A percentile compares a stretch with the other conserved stretches of the same genome.
phyloP scores from a whole-genome alignment of 108 stramenopile species.

The Phaeodactylum tricornutum region DNA sequence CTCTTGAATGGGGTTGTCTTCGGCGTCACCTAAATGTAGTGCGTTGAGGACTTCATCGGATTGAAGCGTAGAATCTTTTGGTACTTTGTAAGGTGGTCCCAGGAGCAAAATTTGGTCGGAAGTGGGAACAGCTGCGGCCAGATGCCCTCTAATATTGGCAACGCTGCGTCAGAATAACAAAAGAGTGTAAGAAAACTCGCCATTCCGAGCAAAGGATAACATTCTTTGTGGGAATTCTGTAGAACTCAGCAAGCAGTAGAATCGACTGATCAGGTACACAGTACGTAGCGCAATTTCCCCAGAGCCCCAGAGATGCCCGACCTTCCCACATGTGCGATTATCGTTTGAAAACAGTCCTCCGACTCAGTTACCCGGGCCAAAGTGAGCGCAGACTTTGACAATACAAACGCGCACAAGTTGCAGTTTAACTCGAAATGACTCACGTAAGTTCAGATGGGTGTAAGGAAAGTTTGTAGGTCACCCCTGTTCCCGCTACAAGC shows the following conservation, averaged over 20 bases:
- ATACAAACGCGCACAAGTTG: conserved; percentile 1
- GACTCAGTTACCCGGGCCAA: background rate
- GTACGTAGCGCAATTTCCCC: background rate
- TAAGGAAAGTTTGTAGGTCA: conserved; percentile 40
- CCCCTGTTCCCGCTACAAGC: conserved; percentile 49
- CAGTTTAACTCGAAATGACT: conserved; percentile 13
- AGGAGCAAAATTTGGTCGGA: conserved; percentile 72
- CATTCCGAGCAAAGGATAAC: background rate
- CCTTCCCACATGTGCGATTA: background rate
- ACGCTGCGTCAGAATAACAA: conserved; percentile 26
- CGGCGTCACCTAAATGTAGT: conserved; percentile 63
- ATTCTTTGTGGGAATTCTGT: no score
- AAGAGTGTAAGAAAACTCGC: background rate
- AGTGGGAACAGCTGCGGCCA: conserved; percentile 58
- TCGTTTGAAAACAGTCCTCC: background rate
- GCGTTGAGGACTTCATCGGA: conserved; percentile 61
- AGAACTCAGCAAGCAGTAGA: background rate
- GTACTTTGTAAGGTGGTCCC: conserved; percentile 80
- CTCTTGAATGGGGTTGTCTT: conserved; percentile 41
- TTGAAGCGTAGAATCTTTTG: conserved; percentile 57
- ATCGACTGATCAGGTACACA: background rate
- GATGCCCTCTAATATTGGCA: conserved; percentile 51
- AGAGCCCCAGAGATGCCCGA: background rate
- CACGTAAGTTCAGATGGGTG: conserved; percentile 47
- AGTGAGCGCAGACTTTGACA: background rate